Evolutionary conservation across 306 rosid species (phyloP), one percentile per base, ranked within the genome.

Genomic region (Purshia tridentata): DNA sequence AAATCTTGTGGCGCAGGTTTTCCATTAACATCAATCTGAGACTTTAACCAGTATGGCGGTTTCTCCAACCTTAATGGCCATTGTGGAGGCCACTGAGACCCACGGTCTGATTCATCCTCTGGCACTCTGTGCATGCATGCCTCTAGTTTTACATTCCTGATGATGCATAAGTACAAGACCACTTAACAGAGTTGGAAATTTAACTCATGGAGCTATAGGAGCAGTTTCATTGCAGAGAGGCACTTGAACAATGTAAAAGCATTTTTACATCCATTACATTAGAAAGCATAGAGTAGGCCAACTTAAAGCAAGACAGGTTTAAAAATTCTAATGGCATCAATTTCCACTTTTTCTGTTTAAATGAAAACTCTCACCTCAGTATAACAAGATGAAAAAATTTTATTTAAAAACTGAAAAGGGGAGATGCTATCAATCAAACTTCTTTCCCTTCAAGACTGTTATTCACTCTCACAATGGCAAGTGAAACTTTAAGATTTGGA

Each of bases 41-140:
- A 87, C 71, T 81, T 80, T 72, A 91, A 70, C 96, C 97, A 91
- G 75, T 91, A 89, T 54, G 97, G 97, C 20, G 88, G 86, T 76
- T 83, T 87, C 80, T 89, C 89, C 86, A 89, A 80, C 90, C 96
- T 89, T 73, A 20, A 47, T 15, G 97, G 96, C 97, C 97, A 91
- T 66, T 81, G 80, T 6, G 52, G 81, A 16, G 96, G 97, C 97
- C 97, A 91, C 11, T 63, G 72, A 64, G 91, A 68, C 65, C 97
- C 97, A 20, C 89, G 88, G 72, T 87, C 81, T 58, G 92, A 86
- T 39, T 59, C 72, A 35, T 75, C 84, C 51, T 64, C 73, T 0
- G 92, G 87, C 50, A 89, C 85, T 84, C 78, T 87, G 86, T 89
- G 96, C 87, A 91, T 76, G 71, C 97, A 91, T 69, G 85, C 78